Percentiles rank a stretch among this genome's conserved stretches.
phyloP scores from a whole-genome alignment of 2,329 filamentous ascomycete species.

The Microcyclosporella mali region DNA sequence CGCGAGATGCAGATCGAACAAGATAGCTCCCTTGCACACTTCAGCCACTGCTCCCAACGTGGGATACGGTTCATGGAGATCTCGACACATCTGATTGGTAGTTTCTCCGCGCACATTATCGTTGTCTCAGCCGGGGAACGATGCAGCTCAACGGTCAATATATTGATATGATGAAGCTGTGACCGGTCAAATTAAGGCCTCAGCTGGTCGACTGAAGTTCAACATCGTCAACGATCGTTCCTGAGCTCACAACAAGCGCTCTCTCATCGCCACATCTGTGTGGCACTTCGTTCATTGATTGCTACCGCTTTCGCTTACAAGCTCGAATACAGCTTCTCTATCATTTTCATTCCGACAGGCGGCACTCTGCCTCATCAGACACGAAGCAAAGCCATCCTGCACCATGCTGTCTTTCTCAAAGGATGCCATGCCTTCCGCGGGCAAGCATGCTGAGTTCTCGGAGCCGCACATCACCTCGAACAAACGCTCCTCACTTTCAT shows the following conservation, averaged over 20 bases:
- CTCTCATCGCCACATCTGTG: too few relatives aligned
- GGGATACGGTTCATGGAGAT: not conserved
- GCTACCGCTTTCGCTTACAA: not conserved
- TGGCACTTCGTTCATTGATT: not conserved
- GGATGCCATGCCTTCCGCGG: constrained; percentile 6
- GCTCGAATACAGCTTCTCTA: not conserved
- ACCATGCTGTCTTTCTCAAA: constrained; percentile 12
- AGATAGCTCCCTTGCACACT: too few relatives aligned
- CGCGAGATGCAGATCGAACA: too few relatives aligned
- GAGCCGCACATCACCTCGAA: constrained; percentile 3
- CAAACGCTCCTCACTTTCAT: constrained; percentile 9
- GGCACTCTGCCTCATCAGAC: not conserved
- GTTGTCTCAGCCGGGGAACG: too few relatives aligned
- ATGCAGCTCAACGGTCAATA: too few relatives aligned
- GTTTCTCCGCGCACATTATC: too few relatives aligned
- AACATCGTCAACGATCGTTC: too few relatives aligned
- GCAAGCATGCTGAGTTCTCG: constrained; percentile 5
- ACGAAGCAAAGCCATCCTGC: not conserved
- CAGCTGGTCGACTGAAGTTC: too few relatives aligned
- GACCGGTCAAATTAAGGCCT: too few relatives aligned
- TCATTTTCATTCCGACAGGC: not conserved
- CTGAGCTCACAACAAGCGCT: too few relatives aligned
- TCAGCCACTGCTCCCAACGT: too few relatives aligned
- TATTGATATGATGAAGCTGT: too few relatives aligned
- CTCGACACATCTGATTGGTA: constrained; percentile 1